Evolutionary conservation across 371 early-diverging fungal genomes (phyloP), one percentile per base, ranked within the genome.

Genomic region (Rhizopus sp.): DNA sequence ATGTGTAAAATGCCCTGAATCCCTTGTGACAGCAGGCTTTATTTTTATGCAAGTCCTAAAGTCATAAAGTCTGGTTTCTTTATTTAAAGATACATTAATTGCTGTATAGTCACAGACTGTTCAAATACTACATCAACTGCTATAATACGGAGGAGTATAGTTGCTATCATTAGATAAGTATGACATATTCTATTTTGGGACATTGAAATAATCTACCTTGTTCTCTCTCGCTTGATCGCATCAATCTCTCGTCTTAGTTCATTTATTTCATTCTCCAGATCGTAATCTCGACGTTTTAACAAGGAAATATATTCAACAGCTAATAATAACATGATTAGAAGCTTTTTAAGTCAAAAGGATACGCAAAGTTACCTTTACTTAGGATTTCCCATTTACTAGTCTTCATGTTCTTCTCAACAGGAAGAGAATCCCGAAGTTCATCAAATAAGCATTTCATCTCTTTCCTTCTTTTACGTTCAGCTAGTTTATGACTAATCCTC

Each of bases 371-470:
- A 81, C 85, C 89, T 86, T 91, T 91, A 59, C 83, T 88, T 29
- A 93, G 64, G 31, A 92, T 86, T 63, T 93, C 93, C 91, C 93
- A 92, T 70, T 93, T 93, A 76, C 89, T 89, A 32, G 88, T 83
- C 62, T 90, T 89, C 46, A 88, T 72, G 56, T 80, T 85, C 50
- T 85, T 85, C 59, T 91, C 89, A 7, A 87, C 81, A 5, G 93
- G 92, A 50, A 92, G 66, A 13, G 84, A 75, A 53, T 86, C 87
- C 41, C 91, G 77, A 23, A 93, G 72, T 53, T 89, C 87, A 68
- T 93, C 93, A 85, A 93, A 93, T 30, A 93, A 74, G 17, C 88
- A 87, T 63, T 92, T 92, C 92, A 93, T 90, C 59, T 93, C 92
- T 66, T 87, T 88, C 48, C 93, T 80, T 33, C 93, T 79, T 50